Evolutionary conservation across 352 stramenopile species (phyloP).

Genomic region (Ophiocytium majus): DNA sequence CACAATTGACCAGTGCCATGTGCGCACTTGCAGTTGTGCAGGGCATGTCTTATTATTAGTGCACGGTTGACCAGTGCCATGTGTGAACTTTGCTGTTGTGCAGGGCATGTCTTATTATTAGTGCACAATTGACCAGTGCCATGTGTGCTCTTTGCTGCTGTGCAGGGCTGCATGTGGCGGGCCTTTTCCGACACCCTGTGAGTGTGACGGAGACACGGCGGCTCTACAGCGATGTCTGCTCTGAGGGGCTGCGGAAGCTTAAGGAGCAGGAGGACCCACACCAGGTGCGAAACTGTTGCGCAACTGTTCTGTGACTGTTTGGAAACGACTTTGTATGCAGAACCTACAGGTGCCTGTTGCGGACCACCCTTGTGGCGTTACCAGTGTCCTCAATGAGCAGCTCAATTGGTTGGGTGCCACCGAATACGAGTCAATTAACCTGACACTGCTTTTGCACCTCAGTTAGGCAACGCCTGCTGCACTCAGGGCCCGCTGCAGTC

Average conservation of each 20-base stretch:
- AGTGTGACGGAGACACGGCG: constrained; percentile 17
- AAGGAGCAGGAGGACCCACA: constrained; percentile 51
- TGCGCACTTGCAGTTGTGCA: not conserved
- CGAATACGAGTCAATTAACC: no score
- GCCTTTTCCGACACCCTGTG: constrained; percentile 12
- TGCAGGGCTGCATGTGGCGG: constrained; percentile 15
- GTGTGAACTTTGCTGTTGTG: not conserved
- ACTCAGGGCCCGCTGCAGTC: no score
- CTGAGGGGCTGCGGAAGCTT: constrained; percentile 40
- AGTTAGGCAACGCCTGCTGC: no score
- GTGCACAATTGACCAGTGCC: not conserved
- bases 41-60: no score
- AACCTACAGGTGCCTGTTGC: no score
- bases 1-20: not conserved
- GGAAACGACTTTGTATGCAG: no score
- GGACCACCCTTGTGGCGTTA: no score
- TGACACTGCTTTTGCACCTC: no score
- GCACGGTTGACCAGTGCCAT: not conserved
- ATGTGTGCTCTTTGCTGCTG: not conserved
- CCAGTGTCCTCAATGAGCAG: no score
- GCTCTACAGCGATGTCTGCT: not conserved
- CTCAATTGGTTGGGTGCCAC: no score
- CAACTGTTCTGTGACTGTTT: not conserved
- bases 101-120: no score
- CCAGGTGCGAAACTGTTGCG: constrained; percentile 15